Percentiles rank a stretch among this genome's conserved stretches.
These are phyloP conservation scores for Saccharomycopsis phalli DNA, from an alignment of 1,139 yeast genomes.

Conservation along the genomic window DNA sequence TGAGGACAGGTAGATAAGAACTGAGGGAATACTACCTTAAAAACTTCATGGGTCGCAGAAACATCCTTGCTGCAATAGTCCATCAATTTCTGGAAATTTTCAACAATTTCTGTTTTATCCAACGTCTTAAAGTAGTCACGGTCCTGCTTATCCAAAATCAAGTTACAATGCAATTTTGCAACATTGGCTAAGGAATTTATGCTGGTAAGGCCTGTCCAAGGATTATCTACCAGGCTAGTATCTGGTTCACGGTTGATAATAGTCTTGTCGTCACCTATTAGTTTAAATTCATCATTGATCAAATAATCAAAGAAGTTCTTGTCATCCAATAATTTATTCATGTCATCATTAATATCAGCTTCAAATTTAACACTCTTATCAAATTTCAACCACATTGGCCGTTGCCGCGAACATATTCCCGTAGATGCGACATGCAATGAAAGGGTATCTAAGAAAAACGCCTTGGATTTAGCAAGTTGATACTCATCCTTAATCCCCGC, in stretches of 20 bases:
- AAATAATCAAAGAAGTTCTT: slow-evolving; percentile 17
- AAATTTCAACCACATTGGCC: slow-evolving; percentile 69
- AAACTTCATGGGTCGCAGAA: slow-evolving; percentile 60
- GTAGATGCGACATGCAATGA: slow-evolving; percentile 83
- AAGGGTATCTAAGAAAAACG: slow-evolving; percentile 85
- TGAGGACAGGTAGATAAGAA: slow-evolving; percentile 72
- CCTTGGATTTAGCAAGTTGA: slow-evolving; percentile 52
- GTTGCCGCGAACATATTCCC: slow-evolving; percentile 89
- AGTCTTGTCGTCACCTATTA: slow-evolving; percentile 25
- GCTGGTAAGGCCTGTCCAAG: slow-evolving; percentile 75
- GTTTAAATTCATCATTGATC: slow-evolving; percentile 9
- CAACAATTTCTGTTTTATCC: slow-evolving; percentile 47
- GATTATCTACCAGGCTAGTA: slow-evolving; percentile 32
- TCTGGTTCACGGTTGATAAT: slow-evolving; percentile 22
- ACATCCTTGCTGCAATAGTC: slow-evolving; percentile 85
- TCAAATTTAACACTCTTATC: slow-evolving; percentile 32
- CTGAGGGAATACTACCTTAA: slow-evolving; percentile 58
- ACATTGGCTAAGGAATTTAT: slow-evolving; percentile 78
- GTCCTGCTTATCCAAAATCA: slow-evolving; percentile 53
- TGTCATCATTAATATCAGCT: slow-evolving; percentile 20
- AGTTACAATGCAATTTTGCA: slow-evolving; percentile 69
- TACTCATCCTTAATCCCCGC: slow-evolving; percentile 84
- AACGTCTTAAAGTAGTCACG: slow-evolving; percentile 56
- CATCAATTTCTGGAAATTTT: slow-evolving; percentile 53
- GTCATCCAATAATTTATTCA: slow-evolving; percentile 23